These are phyloP conservation scores for Ceratobasidium papillatum DNA, from an alignment of 1,284 basidiomycete genomes.

Conservation along the genomic window DNA sequence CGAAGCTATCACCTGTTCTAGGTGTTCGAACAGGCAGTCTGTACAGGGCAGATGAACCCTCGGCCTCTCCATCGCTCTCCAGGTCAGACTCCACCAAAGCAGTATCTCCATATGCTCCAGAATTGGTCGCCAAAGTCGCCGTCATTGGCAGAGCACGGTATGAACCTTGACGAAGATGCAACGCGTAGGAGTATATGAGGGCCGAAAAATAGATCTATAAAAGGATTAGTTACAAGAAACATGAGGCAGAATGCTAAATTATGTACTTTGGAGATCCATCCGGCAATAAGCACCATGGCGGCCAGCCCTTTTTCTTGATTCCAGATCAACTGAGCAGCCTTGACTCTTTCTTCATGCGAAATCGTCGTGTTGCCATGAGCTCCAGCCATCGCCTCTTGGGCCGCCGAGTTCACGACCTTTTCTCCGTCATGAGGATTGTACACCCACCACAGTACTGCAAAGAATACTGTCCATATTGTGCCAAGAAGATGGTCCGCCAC, in stretches of 20 bases:
- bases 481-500: constrained; percentile 91
- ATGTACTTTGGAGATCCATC: constrained; percentile 90
- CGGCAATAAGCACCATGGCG: constrained; percentile 76
- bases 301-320: constrained; percentile 87
- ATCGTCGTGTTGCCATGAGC: constrained; percentile 60
- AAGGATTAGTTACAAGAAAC: constrained; percentile 6
- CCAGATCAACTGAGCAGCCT: constrained; percentile 86
- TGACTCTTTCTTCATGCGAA: constrained; percentile 68
- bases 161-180: constrained; percentile 90
- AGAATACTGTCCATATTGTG: constrained; percentile 92
- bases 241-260: not conserved
- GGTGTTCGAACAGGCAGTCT: constrained; percentile 33
- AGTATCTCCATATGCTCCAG: constrained; percentile 37
- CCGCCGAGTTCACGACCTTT: constrained; percentile 79
- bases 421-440: constrained; percentile 91
- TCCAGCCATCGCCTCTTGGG: constrained; percentile 83
- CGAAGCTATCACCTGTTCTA: constrained; percentile 29
- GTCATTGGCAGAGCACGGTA: constrained; percentile 82
- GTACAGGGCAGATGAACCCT: constrained; percentile 43
- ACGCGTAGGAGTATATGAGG: constrained; percentile 92
- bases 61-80: constrained; percentile 46
- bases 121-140: constrained; percentile 46
- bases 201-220: constrained; percentile 89
- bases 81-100: constrained; percentile 35
- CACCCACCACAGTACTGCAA: constrained; percentile 89